phyloP scores from a whole-genome alignment of 495 filamentous ascomycete genomes.

The Margaritispora aquatica region DNA sequence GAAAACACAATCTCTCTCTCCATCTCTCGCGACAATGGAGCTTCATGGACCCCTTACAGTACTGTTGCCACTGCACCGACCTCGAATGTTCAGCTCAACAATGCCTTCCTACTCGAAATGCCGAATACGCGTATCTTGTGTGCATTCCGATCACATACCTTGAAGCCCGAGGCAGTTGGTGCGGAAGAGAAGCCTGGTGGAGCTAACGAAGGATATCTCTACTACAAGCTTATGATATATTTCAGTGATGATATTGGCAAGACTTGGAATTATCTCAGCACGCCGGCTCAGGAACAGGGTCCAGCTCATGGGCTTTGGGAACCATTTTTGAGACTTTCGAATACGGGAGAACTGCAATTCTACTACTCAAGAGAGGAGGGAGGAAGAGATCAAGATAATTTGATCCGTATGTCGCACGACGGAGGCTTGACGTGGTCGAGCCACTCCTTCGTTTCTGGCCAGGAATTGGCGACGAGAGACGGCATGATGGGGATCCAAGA shows the following conservation, averaged over 20 bases:
- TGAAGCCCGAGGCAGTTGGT: neutral
- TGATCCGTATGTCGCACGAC: conserved; percentile 45
- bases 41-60: neutral
- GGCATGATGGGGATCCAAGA: conserved; percentile 50
- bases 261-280: conserved; percentile 44
- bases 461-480: conserved; percentile 39
- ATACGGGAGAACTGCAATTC: conserved; percentile 43
- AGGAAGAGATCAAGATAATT: conserved; percentile 48
- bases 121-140: neutral
- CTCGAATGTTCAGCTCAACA: neutral
- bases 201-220: conserved; percentile 6
- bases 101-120: conserved; percentile 2
- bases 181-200: conserved; percentile 2
- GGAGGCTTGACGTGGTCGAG: conserved; percentile 43
- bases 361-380: conserved; percentile 52
- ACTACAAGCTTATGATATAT: conserved; percentile 46
- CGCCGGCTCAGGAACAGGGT: neutral
- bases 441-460: conserved; percentile 41
- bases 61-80: neutral
- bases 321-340: conserved; percentile 48
- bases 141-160: neutral
- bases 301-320: conserved; percentile 50
- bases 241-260: conserved; percentile 71
- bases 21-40: neutral
- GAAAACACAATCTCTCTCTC: neutral